phyloP scores from a whole-genome alignment of 228 moss, liverwort and hornwort genomes.

The Sphagnum fallax region DNA sequence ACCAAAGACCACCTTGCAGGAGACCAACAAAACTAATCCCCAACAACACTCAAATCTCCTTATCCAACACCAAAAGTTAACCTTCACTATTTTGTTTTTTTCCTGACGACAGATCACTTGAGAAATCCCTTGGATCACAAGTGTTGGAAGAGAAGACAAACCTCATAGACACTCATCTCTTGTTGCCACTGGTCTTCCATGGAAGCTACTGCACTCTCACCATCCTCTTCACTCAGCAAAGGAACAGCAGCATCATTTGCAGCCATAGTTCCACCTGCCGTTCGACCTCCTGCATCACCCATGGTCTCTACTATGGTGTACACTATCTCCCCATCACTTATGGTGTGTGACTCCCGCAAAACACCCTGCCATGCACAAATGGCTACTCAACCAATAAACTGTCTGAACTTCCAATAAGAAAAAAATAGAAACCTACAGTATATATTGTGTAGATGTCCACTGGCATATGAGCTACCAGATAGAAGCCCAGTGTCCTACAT shows the following conservation, averaged over 20 bases:
- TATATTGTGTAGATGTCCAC: too few relatives aligned
- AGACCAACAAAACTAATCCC: background rate
- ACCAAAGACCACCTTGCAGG: background rate
- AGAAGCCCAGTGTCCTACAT: too few relatives aligned
- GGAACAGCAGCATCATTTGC: slow-evolving; percentile 64
- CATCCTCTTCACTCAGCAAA: slow-evolving; percentile 88
- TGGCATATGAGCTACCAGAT: too few relatives aligned
- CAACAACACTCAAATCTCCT: background rate
- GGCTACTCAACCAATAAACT: too few relatives aligned
- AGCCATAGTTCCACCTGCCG: slow-evolving; percentile 38
- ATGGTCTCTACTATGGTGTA: slow-evolving; percentile 92
- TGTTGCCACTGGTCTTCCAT: slow-evolving; percentile 99
- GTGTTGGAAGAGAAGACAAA: background rate
- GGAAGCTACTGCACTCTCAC: slow-evolving; percentile 94
- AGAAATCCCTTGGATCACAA: too few relatives aligned
- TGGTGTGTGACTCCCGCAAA: slow-evolving; percentile 72
- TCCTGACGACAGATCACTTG: too few relatives aligned
- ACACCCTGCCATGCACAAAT: slow-evolving; percentile 52
- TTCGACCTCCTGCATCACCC: slow-evolving; percentile 71
- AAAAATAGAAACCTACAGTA: too few relatives aligned
- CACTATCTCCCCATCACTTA: slow-evolving; percentile 64
- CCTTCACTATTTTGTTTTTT: too few relatives aligned
- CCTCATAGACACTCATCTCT: slow-evolving; percentile 99
- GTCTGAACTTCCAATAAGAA: too few relatives aligned
- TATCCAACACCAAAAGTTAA: too few relatives aligned